Base-by-base conservation (phyloP, 306 rosid genomes). In the Alnus rubra region DNA sequence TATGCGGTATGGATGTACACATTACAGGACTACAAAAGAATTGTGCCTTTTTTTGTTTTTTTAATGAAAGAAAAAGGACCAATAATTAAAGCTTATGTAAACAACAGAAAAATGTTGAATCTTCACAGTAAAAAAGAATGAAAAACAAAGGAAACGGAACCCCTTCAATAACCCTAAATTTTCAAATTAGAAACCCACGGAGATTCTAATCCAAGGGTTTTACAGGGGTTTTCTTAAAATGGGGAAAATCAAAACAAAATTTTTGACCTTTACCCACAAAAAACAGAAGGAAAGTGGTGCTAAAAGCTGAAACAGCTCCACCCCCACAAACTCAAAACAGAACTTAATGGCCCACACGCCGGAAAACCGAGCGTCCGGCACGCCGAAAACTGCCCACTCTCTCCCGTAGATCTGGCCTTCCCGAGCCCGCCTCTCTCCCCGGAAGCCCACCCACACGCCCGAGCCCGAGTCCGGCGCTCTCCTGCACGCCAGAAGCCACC, bases 221-320 rank as follows among this genome's bases (percentile, higher is more conserved):
- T 50, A 58, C 62, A 76, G 37, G 82, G 37, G 81, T 89, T 83
- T 76, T 70, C 72, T 80, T 69, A 13, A 50, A 47, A 69, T 5
- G 81, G 64, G 71, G 77, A 85, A 82, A 33, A 70, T 78, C 84
- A 3, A 28, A 68, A 48, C 60, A 74, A 71, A 49, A 55, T 1
- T 23, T 82, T 70, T 82, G 62, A 79, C 70, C 82, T 82, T 53
- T 53, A 77, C 33, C 49, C 13, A 82, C 55, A 52, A 67, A 78
- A n/a, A n/a, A n/a, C 12, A 75, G 56, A 45, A 3, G 60, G 18
- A 56, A 62, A 78, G 74, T 50, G 74, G 68, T 73, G 51, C 53
- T 76, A 84, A 67, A 70, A 44, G 85, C 74, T 64, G 14, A 82
- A 83, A 82, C 37, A 82, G 78, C 44, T 70, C 19, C 74, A 80